Evolutionary conservation across 2,329 filamentous ascomycete species (phyloP).

Genomic region (Xylaria sp.): DNA sequence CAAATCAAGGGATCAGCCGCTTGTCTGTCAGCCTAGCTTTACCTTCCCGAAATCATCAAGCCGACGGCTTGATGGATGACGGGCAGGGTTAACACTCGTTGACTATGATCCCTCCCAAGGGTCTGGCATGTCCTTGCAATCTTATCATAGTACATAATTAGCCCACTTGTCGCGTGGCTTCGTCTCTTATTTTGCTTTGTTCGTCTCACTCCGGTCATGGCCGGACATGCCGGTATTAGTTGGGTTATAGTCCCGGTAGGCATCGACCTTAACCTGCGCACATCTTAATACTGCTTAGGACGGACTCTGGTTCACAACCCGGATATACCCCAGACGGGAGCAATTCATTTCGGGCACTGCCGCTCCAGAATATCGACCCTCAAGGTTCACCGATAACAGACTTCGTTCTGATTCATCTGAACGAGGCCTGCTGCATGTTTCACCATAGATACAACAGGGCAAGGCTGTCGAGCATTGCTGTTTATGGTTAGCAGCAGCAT

Average conservation of each 20-base stretch:
- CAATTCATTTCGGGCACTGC: slow-evolving; percentile 20
- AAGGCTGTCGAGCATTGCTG: slow-evolving; percentile 27
- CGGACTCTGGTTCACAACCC: background rate
- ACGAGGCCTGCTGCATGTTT: slow-evolving; percentile 29
- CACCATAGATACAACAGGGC: slow-evolving; percentile 19
- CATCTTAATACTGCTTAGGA: background rate
- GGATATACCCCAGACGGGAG: slow-evolving; percentile 7
- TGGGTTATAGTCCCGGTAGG: slow-evolving; percentile 5
- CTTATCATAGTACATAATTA: slow-evolving; percentile 26
- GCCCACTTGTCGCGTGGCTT: slow-evolving; percentile 34
- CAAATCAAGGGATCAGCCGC: slow-evolving; percentile 33
- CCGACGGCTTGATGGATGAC: slow-evolving; percentile 18
- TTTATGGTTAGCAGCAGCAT: slow-evolving; percentile 17
- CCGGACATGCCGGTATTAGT: slow-evolving; percentile 24
- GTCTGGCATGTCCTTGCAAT: slow-evolving; percentile 30
- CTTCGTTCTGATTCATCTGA: slow-evolving; percentile 13
- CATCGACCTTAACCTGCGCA: background rate
- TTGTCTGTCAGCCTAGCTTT: slow-evolving; percentile 26
- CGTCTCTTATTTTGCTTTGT: slow-evolving; percentile 9
- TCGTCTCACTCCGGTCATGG: background rate
- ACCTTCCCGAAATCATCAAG: slow-evolving; percentile 34
- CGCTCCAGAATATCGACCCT: slow-evolving; percentile 2
- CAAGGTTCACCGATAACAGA: background rate
- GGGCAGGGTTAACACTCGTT: slow-evolving; percentile 28
- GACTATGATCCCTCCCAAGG: slow-evolving; percentile 24